A percentile compares a stretch with the other conserved stretches of the same genome.
phyloP scores from a whole-genome alignment of 2,329 filamentous ascomycete species.

The Ceratocystis harringtonii region DNA sequence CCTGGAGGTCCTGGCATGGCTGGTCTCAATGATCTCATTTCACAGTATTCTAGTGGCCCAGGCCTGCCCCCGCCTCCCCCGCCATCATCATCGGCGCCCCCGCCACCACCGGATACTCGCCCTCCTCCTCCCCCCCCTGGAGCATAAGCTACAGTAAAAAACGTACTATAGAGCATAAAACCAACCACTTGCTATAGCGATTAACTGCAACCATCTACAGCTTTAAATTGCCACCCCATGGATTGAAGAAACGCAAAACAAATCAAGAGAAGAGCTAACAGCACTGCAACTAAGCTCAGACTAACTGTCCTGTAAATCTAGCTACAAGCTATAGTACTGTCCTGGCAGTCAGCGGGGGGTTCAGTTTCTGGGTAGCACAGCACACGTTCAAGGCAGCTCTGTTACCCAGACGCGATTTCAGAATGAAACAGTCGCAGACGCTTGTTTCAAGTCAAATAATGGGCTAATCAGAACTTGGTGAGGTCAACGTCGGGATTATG shows the following conservation, averaged over 20 bases:
- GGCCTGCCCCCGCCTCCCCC: conserved; percentile 43
- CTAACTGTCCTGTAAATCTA: neutral
- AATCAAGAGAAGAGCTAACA: neutral
- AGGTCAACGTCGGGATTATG: neutral
- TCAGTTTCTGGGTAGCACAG: neutral
- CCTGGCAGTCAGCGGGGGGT: neutral
- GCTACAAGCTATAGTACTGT: neutral
- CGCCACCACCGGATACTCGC: conserved; percentile 42
- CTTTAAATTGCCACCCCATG: neutral
- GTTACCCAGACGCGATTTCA: neutral
- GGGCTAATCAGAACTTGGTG: neutral
- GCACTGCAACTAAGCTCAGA: neutral
- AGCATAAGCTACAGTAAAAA: conserved; percentile 25
- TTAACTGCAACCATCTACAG: neutral
- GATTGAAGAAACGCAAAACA: neutral
- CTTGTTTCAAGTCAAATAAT: neutral
- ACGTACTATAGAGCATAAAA: neutral
- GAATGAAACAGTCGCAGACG: neutral
- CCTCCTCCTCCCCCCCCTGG: conserved; percentile 48
- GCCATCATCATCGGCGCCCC: conserved; percentile 39
- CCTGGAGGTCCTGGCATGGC: conserved; percentile 24
- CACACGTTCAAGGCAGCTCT: neutral
- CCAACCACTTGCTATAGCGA: neutral
- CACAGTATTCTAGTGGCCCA: conserved; percentile 44
- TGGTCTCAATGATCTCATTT: conserved; percentile 49